These are phyloP conservation scores for Gaeumannomyces sp. DNA, from an alignment of 2,329 filamentous ascomycete genomes.

Conservation along the genomic window DNA sequence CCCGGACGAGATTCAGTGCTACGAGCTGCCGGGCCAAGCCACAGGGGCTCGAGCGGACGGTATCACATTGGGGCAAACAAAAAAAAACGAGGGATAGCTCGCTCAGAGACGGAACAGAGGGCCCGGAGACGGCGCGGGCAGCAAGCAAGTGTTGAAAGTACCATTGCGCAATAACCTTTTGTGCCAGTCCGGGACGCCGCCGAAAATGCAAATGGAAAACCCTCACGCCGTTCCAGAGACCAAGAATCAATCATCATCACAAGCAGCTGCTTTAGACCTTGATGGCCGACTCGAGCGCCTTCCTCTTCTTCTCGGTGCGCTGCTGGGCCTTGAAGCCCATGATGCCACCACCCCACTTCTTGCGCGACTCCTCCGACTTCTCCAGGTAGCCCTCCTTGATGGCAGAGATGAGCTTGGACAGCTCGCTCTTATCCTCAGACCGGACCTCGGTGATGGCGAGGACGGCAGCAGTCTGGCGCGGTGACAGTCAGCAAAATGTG, in stretches of 20 bases:
- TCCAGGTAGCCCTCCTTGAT: constrained; percentile 98
- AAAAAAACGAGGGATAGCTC: neutral
- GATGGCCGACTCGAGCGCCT: constrained; percentile 89
- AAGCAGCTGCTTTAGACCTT: constrained; percentile 69
- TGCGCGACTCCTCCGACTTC: constrained; percentile 86
- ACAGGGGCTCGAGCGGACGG: neutral
- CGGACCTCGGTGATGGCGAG: constrained; percentile 95
- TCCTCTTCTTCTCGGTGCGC: constrained; percentile 76
- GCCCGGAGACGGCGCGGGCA: neutral
- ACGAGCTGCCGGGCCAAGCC: neutral
- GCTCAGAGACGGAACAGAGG: neutral
- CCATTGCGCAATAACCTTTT: constrained; percentile 22
- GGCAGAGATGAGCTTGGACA: constrained; percentile 90
- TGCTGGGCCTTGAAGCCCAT: constrained; percentile 92
- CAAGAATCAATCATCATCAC: constrained; percentile 18
- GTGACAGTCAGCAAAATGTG: constrained; percentile 7
- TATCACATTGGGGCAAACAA: neutral
- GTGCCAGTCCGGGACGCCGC: constrained; percentile 28
- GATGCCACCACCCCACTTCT: constrained; percentile 99
- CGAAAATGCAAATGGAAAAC: constrained; percentile 20
- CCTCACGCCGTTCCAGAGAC: constrained; percentile 17
- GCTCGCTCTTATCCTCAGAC: constrained; percentile 96
- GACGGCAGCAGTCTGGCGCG: constrained; percentile 81
- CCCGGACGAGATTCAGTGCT: neutral
- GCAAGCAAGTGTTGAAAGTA: constrained; percentile 12